A percentile compares a stretch with the other conserved stretches of the same genome.
Conservation (phyloP, 805 yeast species). For the Dipodascus albidus region DNA sequence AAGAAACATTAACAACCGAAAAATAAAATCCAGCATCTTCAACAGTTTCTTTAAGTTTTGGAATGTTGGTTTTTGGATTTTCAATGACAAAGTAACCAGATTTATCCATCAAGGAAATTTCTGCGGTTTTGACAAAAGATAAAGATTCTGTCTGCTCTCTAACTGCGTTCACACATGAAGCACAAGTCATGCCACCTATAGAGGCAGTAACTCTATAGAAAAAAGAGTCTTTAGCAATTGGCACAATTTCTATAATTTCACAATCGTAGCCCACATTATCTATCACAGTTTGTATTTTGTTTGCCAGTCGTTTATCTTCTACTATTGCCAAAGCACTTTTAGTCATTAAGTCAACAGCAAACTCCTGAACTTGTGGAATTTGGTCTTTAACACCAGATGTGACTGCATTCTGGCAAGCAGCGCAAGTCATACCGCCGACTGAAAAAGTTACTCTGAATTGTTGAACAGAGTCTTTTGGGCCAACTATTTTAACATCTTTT, state of each 20-base stretch:
- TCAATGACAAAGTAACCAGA: slow-evolving; percentile 48
- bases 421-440: slow-evolving; percentile 60
- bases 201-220: slow-evolving; percentile 42
- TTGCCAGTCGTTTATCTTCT: slow-evolving; percentile 37
- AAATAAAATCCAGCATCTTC: slow-evolving; percentile 64
- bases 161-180: slow-evolving; percentile 55
- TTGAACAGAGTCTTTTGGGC: slow-evolving; percentile 17
- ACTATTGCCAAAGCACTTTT: slow-evolving; percentile 44
- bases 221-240: slow-evolving; percentile 34
- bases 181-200: slow-evolving; percentile 67
- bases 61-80: slow-evolving; percentile 26
- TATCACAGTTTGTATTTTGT: slow-evolving; percentile 37
- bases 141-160: slow-evolving; percentile 31
- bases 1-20: slow-evolving; percentile 32
- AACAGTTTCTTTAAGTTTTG: slow-evolving; percentile 36
- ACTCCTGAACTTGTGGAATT: slow-evolving; percentile 25
- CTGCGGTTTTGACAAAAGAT: slow-evolving; percentile 41
- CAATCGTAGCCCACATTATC: slow-evolving; percentile 39
- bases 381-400: slow-evolving; percentile 28
- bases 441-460: slow-evolving; percentile 41
- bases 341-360: slow-evolving; percentile 40
- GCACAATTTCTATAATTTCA: slow-evolving; percentile 45
- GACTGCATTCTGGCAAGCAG: slow-evolving; percentile 44
- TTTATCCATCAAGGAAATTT: slow-evolving; percentile 48
- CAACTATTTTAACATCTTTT: neutral